Evolutionary conservation across 129 eudicot species (phyloP).

Genomic region (Chrysanthemum makinoi): DNA sequence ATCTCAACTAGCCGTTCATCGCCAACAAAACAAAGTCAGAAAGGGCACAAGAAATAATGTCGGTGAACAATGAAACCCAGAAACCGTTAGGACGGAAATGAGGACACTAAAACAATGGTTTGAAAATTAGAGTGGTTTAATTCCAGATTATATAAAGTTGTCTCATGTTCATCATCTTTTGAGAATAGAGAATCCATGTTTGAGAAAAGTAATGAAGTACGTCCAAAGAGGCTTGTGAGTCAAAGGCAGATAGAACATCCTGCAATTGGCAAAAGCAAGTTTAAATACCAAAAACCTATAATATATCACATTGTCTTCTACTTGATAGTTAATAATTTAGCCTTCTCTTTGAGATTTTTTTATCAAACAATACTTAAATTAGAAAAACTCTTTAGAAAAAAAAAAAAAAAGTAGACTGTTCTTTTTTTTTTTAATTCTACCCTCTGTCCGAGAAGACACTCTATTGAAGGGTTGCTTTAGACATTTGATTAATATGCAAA

Average conservation of each 20-base stretch:
- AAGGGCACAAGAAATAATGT: neutral
- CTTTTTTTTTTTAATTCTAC: no score
- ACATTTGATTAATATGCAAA: constrained; percentile 5
- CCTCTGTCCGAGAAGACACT: no score
- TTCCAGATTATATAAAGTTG: no score
- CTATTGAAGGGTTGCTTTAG: constrained; percentile 1
- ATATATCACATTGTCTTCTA: neutral
- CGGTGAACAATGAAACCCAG: neutral
- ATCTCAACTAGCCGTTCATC: constrained; percentile 79
- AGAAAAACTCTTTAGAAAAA: no score
- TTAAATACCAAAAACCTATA: neutral
- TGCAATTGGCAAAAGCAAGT: constrained; percentile 27
- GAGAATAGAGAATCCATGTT: no score
- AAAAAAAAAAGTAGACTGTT: no score
- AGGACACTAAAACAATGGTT: neutral
- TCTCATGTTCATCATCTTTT: no score
- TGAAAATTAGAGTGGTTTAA: neutral
- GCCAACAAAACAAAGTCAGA: constrained; percentile 18
- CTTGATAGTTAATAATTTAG: no score
- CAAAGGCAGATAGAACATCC: constrained; percentile 68
- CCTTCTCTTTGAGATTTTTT: no score
- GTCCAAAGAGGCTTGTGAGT: constrained; percentile 54
- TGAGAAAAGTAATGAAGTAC: constrained; percentile 20
- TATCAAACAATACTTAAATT: no score
- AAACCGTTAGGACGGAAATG: neutral